phyloP scores from a whole-genome alignment of 345 rosid genomes.

The Hypericum androsaemum region DNA sequence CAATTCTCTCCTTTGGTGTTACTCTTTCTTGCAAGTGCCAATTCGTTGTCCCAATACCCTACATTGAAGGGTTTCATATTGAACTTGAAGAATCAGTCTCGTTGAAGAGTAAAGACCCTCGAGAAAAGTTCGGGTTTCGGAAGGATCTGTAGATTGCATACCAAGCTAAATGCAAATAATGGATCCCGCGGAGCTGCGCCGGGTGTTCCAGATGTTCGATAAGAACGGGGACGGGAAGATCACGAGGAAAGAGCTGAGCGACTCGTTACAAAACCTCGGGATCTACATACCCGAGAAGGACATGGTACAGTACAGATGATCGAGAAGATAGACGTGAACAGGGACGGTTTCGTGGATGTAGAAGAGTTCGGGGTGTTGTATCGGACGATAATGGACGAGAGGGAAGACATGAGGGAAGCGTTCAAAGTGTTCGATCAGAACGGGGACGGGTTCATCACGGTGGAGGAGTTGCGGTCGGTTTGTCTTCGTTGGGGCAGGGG shows the following conservation, averaged over 20 bases:
- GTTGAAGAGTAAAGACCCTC: no score
- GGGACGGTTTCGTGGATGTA: conserved; percentile 75
- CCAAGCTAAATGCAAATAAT: conserved; percentile 10
- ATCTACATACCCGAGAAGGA: conserved; percentile 60
- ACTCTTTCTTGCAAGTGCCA: no score
- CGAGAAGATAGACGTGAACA: conserved; percentile 75
- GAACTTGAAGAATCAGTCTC: no score
- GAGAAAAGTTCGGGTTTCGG: not conserved
- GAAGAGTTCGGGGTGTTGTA: conserved; percentile 77
- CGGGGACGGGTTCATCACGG: conserved; percentile 83
- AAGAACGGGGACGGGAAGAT: conserved; percentile 77
- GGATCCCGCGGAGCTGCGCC: conserved; percentile 62
- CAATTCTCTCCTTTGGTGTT: no score
- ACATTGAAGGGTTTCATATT: no score
- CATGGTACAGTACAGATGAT: conserved; percentile 53
- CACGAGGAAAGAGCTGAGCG: conserved; percentile 57
- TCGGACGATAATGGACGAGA: conserved; percentile 73
- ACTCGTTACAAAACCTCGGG: conserved; percentile 61
- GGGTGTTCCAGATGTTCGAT: conserved; percentile 89
- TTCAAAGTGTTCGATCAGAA: conserved; percentile 89
- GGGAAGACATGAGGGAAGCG: conserved; percentile 78
- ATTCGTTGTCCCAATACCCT: no score
- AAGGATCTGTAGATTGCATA: not conserved
- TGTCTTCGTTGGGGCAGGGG: conserved; percentile 76
- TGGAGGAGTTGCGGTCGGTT: conserved; percentile 76